These are phyloP conservation scores for Solanum sejunctum DNA, from an alignment of 257 asterid species.

Conservation along the genomic window DNA sequence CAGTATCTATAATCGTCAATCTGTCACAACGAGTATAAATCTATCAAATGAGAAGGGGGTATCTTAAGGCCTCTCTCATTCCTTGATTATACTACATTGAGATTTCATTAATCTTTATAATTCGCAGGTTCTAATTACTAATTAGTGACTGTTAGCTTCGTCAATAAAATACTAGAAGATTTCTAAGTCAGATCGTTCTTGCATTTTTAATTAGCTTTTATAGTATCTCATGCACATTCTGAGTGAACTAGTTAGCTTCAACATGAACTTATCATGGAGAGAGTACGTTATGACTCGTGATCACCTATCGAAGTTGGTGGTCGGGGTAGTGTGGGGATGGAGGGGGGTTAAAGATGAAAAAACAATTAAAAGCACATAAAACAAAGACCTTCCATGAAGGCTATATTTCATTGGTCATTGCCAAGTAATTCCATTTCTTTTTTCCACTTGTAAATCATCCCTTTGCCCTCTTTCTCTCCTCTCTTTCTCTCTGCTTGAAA, in stretches of 20 bases:
- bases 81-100: not conserved
- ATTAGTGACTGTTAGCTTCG: not conserved
- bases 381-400: conserved; percentile 20
- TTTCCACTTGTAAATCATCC: conserved; percentile 8
- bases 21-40: not conserved
- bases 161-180: not conserved
- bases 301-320: no score
- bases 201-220: not conserved
- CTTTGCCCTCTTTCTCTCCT: not conserved
- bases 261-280: not conserved
- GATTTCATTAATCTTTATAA: no score
- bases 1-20: not conserved
- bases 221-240: not conserved
- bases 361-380: not conserved
- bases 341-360: not conserved
- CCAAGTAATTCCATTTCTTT: conserved; percentile 9
- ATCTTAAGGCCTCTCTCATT: not conserved
- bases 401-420: conserved; percentile 24
- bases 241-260: not conserved
- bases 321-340: no score
- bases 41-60: not conserved
- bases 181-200: not conserved
- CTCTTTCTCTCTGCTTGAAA: conserved; percentile 12
- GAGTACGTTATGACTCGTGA: not conserved
- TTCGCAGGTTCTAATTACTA: no score